Base-by-base conservation (phyloP, 2,329 filamentous ascomycete species). In the Kalmusia sp. region DNA sequence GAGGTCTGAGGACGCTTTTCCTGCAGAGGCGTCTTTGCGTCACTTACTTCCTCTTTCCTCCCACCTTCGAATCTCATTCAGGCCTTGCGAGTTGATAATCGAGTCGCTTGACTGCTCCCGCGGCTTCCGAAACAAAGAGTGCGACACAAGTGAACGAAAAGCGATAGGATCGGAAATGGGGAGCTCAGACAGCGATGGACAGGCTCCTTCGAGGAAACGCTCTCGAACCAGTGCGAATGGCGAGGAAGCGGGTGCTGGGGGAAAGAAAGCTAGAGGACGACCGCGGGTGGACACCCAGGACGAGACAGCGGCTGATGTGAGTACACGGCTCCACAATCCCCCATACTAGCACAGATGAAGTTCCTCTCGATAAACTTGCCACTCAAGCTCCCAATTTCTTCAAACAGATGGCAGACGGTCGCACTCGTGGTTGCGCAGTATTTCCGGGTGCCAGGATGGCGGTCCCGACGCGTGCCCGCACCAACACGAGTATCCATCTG, bases 211-310 rank as follows among this genome's bases (percentile, higher is more conserved):
- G 14, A 67, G 64, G 40, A 74, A 75, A 58, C 65, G 73, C 27
- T 63, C 63, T 34, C 67, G 70, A 44, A 62, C 56, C 22, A 67
- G 62, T 39, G 25, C 48, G 8, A 64, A 60, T 43, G 64, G 59
- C 33, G 68, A 69, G 15, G 63, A 63, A 49, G 58, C 64, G 37
- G 62, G 63, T 49, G 57, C 43, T n/a, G 60, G 63, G 12, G 67
- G 68, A 38, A 80, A 78, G 66, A 85, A 88, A 63, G 79, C 85
- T 15, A 81, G 91, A 68, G 91, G 91, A 6, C 82, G 91, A 50
- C 91, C 91, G 5, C 80, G 90, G 45, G 80, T 95, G 14, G 87
- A 93, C 61, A 85, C 86, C n/a, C 86, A 86, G 55, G 90, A 93
- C 73, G 86, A 91, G 73, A 92, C 88, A 21, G 86, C 89, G 56